These are phyloP conservation scores for Rhizopogon roseolus DNA, from an alignment of 768 basidiomycete species.

Conservation along the genomic window DNA sequence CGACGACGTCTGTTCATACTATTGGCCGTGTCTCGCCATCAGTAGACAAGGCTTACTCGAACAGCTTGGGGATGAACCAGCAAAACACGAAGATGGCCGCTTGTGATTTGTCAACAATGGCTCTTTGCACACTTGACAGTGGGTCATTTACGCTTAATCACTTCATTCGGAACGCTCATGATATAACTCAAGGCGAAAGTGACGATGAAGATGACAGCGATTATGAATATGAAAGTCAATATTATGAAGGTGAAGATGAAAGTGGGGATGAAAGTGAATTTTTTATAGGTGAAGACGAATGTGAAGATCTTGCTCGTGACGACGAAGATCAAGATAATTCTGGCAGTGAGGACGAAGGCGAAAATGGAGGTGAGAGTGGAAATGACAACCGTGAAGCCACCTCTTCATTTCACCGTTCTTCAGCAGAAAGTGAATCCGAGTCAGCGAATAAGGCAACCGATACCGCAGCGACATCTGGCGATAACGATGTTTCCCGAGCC, in stretches of 20 bases:
- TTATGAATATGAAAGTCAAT: conserved; percentile 17
- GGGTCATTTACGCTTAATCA: conserved; percentile 19
- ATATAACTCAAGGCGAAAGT: conserved; percentile 34
- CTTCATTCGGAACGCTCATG: conserved; percentile 11
- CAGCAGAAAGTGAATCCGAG: background rate
- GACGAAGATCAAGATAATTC: background rate
- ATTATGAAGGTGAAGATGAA: conserved; percentile 10
- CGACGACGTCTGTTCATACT: too few relatives aligned
- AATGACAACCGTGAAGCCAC: background rate
- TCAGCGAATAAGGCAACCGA: background rate
- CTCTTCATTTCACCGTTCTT: background rate
- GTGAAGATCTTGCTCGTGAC: background rate
- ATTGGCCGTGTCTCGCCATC: too few relatives aligned
- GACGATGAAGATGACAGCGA: conserved; percentile 16
- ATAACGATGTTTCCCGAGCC: background rate
- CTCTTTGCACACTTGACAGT: conserved; percentile 18
- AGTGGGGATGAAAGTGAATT: conserved; percentile 7
- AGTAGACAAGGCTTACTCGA: too few relatives aligned
- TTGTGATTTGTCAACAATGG: conserved; percentile 12
- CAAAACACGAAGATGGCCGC: conserved; percentile 41
- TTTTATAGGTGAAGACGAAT: background rate
- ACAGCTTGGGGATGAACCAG: conserved; percentile 15
- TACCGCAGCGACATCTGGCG: background rate
- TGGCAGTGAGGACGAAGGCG: background rate
- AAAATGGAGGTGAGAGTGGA: background rate